Evolutionary conservation across 148 eudicot species (phyloP), one percentile per base, ranked within the genome.

Genomic region (Bassia scoparia): DNA sequence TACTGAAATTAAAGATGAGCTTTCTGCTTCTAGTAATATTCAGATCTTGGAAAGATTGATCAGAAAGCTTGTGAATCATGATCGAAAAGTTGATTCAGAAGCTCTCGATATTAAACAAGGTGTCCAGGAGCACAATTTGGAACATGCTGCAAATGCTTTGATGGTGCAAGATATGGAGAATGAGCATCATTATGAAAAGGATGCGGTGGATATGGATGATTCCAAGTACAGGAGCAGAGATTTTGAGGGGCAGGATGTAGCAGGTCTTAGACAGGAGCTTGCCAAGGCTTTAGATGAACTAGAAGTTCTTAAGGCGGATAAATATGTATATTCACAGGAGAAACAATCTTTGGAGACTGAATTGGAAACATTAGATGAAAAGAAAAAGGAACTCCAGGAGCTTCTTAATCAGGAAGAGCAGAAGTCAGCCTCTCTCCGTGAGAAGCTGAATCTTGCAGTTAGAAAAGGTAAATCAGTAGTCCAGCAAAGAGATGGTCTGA

Each of bases 371-470:
- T 67, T 83, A 61, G 82, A 81, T 17, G 68, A 15, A 30, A 83
- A 72, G 73, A 78, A 75, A 74, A 74, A 80, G 76, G 92, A 87
- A 75, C 59, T 92, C 81, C 88, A 84, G 74, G 86, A 83, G 34
- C 82, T 78, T 63, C 89, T 87, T 77, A 82, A 77, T 84, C 99
- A 87, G 80, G 99, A 90, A 82, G 99, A 92, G 80, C 96, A 88
- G 81, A 96, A 89, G 84, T 89, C 94, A 58, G 84, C 86, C 50
- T 84, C 97, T 69, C 81, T 92, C 17, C 87, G 92, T 70, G 99
- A 96, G 78, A 96, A 96, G 84, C 79, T 96, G 73, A 96, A 92
- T 83, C 83, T 92, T 72, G 99, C 99, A 20, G 99, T 96, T 83
- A 84, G 89, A 58, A 92, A 87, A 83, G 99, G 97, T 29, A 96